Base-by-base conservation (phyloP, 257 asterid species). In the Fraxinus cuspidata region DNA sequence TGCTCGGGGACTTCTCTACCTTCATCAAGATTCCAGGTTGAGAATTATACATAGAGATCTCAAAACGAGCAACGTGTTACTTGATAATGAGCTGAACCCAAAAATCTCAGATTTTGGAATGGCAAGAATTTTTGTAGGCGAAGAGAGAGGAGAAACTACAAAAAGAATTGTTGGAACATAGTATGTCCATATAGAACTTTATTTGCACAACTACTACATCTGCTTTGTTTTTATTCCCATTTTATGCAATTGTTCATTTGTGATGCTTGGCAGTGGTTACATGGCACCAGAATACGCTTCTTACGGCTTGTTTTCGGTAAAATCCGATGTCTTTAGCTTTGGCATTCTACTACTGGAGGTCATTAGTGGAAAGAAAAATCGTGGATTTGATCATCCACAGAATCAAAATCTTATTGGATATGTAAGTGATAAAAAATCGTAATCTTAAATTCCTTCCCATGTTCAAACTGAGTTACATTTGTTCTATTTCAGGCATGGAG, bases 231-330 rank as follows among this genome's bases (percentile, higher is more conserved):
- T 42, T 42, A 42, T 11, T 42, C 16, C 4, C 49, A 42, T 42
- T 15, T 42, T 11, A 42, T 42, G 16, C 16, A 12, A 42, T 42
- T 42, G 49, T 42, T 42, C 49, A 42, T 10, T 42, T 11, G 11
- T 13, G 11, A 79, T 87, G 7, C 85, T 42, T 11, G 49, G 2
- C 49, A 42, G 49, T 42, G 49, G 86, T 12, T 80, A 82, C 38
- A 82, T 82, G 85, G 78, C 86, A n/a, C 88, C 88, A 3, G 87
- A 83, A 32, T 85, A 82, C 66, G 83, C 83, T 31, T 76, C 81
- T 16, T 81, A 76, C 16, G 87, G 87, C 28, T 58, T 31, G 31
- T 85, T 85, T 32, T 83, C 85, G 11, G 78, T 72, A 27, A 85
- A 83, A 71, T 80, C 89, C 13, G 87, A 85, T 49, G 87, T 83